phyloP scores from a whole-genome alignment of 2,329 filamentous ascomycete species.

The Exophiala mesophila region DNA sequence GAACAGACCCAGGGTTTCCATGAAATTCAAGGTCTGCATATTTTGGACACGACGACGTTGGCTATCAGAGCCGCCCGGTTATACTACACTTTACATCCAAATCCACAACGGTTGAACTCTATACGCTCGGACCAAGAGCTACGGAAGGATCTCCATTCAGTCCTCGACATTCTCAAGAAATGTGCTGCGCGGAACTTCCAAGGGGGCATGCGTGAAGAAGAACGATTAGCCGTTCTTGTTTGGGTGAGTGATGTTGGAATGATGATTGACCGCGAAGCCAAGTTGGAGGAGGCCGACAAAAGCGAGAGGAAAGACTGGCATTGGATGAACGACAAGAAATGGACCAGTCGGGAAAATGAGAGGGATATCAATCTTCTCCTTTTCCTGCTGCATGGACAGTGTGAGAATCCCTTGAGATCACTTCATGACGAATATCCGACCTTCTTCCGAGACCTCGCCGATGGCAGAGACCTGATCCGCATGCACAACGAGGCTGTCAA shows the following conservation, averaged over 20 bases:
- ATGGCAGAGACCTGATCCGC: slow-evolving; percentile 73
- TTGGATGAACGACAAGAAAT: slow-evolving; percentile 67
- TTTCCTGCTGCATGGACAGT: slow-evolving; percentile 51
- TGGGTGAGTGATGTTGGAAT: slow-evolving; percentile 77
- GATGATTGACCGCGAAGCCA: slow-evolving; percentile 72
- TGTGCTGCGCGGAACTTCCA: slow-evolving; percentile 85
- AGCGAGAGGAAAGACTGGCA: slow-evolving; percentile 68
- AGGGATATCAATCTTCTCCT: slow-evolving; percentile 76
- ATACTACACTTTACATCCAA: slow-evolving; percentile 90
- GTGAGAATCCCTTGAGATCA: slow-evolving; percentile 11
- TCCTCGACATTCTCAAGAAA: slow-evolving; percentile 86
- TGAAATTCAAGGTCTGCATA: slow-evolving; percentile 84
- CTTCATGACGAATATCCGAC: slow-evolving; percentile 20
- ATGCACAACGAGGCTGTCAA: slow-evolving; percentile 86
- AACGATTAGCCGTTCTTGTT: slow-evolving; percentile 66
- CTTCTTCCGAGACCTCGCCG: slow-evolving; percentile 71
- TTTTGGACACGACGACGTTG: slow-evolving; percentile 86
- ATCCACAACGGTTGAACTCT: slow-evolving; percentile 75
- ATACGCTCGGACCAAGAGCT: slow-evolving; percentile 86
- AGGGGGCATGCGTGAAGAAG: slow-evolving; percentile 72
- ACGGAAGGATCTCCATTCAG: slow-evolving; percentile 73
- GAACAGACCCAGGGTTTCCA: slow-evolving; percentile 61
- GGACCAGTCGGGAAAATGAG: slow-evolving; percentile 64
- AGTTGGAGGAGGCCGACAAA: slow-evolving; percentile 68
- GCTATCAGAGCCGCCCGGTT: slow-evolving; percentile 94